Percentiles rank a stretch among this genome's conserved stretches.
These are phyloP conservation scores for Wallemia hederae DNA, from an alignment of 1,284 basidiomycete species.

Conservation along the genomic window DNA sequence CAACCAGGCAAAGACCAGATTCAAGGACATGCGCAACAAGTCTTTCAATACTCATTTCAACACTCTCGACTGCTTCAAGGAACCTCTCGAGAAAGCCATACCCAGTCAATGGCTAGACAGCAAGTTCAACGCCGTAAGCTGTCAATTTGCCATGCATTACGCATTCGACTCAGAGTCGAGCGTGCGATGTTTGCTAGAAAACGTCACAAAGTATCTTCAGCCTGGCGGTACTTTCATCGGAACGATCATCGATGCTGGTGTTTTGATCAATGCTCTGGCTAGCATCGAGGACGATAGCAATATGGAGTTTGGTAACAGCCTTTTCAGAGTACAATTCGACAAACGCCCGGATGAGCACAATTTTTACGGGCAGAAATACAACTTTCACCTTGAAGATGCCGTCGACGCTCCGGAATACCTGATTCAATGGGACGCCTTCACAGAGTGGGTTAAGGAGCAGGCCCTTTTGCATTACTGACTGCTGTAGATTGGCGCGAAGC, in stretches of 20 bases:
- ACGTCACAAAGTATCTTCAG: constrained; percentile 52
- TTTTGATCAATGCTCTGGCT: constrained; percentile 41
- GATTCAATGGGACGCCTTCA: constrained; percentile 78
- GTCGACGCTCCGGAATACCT: constrained; percentile 93
- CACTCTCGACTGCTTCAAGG: constrained; percentile 61
- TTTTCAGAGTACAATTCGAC: constrained; percentile 69
- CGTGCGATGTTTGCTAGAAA: constrained; percentile 70
- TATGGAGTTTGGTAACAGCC: constrained; percentile 60
- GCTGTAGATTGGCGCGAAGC: constrained; percentile 18
- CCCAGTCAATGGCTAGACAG: constrained; percentile 25
- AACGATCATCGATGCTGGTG: constrained; percentile 64
- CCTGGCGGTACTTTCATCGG: constrained; percentile 71
- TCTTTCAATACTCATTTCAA: constrained; percentile 53
- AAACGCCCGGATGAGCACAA: constrained; percentile 26
- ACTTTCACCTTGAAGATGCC: constrained; percentile 76
- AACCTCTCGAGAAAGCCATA: constrained; percentile 39
- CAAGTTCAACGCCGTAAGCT: constrained; percentile 72
- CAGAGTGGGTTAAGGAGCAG: no score
- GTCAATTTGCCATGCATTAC: constrained; percentile 99
- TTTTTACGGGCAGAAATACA: constrained; percentile 66
- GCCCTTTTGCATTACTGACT: no score
- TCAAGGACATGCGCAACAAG: constrained; percentile 21
- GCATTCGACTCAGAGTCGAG: constrained; percentile 73
- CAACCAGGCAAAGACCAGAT: constrained; percentile 53
- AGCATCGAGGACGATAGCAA: constrained; percentile 27